These are phyloP conservation scores for Basipetospora chlamydospora DNA, from an alignment of 2,329 filamentous ascomycete genomes.

Conservation along the genomic window DNA sequence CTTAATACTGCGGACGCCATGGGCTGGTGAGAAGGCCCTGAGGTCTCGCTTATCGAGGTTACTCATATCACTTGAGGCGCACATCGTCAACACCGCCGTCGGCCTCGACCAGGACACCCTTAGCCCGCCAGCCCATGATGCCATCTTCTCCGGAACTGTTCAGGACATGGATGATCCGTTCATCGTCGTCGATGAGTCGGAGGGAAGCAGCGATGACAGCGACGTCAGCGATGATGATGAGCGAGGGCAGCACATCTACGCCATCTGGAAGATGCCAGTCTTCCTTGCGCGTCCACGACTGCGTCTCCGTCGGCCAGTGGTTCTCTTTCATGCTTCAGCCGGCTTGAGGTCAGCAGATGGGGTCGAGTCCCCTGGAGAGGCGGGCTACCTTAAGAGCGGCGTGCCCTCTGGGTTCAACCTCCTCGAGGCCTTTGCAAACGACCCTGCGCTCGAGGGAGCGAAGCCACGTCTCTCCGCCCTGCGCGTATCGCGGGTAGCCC, in stretches of 20 bases:
- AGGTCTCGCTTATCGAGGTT: constrained; percentile 46
- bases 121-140: constrained; percentile 29
- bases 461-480: constrained; percentile 57
- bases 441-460: constrained; percentile 46
- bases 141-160: constrained; percentile 42
- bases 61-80: constrained; percentile 51
- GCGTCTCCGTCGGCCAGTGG: constrained; percentile 49
- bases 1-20: constrained; percentile 51
- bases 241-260: constrained; percentile 29
- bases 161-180: constrained; percentile 34
- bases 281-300: constrained; percentile 45
- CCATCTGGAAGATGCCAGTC: constrained; percentile 45
- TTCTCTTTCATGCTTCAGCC: constrained; percentile 50
- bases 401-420: constrained; percentile 59
- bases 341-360: constrained; percentile 37
- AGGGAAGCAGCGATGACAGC: constrained; percentile 17
- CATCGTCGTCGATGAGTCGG: constrained; percentile 28
- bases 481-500: constrained; percentile 60
- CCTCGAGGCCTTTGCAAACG: constrained; percentile 56
- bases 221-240: constrained; percentile 14
- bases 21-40: constrained; percentile 40
- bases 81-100: constrained; percentile 44
- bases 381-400: constrained; percentile 56
- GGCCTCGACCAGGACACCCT: constrained; percentile 31
- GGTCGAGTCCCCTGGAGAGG: constrained; percentile 13